Evolutionary conservation across 2,329 filamentous ascomycete genomes (phyloP).

Genomic region (Aspergillus oerlinghausenensis): DNA sequence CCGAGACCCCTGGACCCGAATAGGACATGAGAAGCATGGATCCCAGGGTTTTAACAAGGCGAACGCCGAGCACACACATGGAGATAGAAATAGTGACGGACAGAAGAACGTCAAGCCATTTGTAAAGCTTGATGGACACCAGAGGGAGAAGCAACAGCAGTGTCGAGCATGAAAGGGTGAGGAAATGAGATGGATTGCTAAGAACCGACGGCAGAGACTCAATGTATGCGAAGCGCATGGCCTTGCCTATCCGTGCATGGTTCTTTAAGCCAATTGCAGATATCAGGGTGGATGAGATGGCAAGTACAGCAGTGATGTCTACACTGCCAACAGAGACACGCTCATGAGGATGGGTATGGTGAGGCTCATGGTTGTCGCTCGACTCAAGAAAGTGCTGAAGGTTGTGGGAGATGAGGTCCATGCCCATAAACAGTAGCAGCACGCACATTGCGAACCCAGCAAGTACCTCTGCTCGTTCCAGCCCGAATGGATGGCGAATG

Average conservation of each 20-base stretch:
- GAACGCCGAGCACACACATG: slow-evolving; percentile 84
- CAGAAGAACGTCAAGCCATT: slow-evolving; percentile 76
- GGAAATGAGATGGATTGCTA: slow-evolving; percentile 90
- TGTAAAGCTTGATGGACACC: slow-evolving; percentile 73
- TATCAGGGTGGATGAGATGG: slow-evolving; percentile 75
- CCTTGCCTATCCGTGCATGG: slow-evolving; percentile 84
- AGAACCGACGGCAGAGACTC: slow-evolving; percentile 78
- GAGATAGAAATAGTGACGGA: slow-evolving; percentile 75
- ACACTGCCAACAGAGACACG: slow-evolving; percentile 70
- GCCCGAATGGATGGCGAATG: slow-evolving; percentile 85
- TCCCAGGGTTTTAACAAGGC: slow-evolving; percentile 79
- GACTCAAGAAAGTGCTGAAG: slow-evolving; percentile 87
- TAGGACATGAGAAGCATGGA: slow-evolving; percentile 97
- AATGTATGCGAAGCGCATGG: slow-evolving; percentile 81
- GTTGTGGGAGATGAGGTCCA: slow-evolving; percentile 91
- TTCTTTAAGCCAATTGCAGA: slow-evolving; percentile 86
- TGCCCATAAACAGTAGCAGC: slow-evolving; percentile 92
- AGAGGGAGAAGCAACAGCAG: slow-evolving; percentile 77
- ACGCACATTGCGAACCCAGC: slow-evolving; percentile 95
- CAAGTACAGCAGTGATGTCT: slow-evolving; percentile 74
- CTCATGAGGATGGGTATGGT: slow-evolving; percentile 64
- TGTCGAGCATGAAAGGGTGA: slow-evolving; percentile 81
- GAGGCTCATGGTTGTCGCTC: slow-evolving; percentile 65
- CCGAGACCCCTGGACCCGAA: slow-evolving; percentile 55
- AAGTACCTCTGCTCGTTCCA: slow-evolving; percentile 88